These are phyloP conservation scores for Triangularia verruculosa DNA, from an alignment of 2,329 filamentous ascomycete species.

Conservation along the genomic window DNA sequence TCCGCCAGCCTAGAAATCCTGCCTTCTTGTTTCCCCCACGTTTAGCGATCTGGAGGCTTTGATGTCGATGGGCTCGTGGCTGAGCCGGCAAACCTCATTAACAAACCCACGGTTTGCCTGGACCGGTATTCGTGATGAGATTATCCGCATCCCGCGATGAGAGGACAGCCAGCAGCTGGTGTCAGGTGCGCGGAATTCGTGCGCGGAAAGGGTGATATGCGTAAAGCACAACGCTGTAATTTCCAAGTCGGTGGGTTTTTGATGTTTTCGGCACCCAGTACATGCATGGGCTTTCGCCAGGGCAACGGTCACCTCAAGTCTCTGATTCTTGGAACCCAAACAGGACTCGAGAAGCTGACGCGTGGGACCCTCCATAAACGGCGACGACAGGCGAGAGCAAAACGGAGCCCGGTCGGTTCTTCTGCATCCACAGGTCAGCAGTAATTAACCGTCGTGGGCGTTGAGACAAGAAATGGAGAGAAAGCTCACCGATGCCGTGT, in stretches of 20 bases:
- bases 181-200: conserved; percentile 5
- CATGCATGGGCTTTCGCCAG: background rate
- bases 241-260: conserved; percentile 3
- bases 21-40: conserved; percentile 1
- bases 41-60: background rate
- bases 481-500: background rate
- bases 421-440: background rate
- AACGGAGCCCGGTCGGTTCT: background rate
- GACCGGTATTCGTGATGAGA: background rate
- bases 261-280: background rate
- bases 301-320: background rate
- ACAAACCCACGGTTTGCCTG: background rate
- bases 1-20: conserved; percentile 12
- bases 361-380: background rate
- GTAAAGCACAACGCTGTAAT: conserved; percentile 10
- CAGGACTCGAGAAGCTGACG: background rate
- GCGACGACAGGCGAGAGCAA: background rate
- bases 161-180: conserved; percentile 3
- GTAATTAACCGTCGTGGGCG: background rate
- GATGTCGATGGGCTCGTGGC: background rate
- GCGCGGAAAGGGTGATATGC: conserved; percentile 1
- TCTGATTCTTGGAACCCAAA: background rate
- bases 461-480: background rate
- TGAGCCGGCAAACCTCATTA: background rate
- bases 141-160: background rate